A percentile compares a stretch with the other conserved stretches of the same genome.
phyloP scores from a whole-genome alignment of 441 rosid species.

The Eruca vesicaria region DNA sequence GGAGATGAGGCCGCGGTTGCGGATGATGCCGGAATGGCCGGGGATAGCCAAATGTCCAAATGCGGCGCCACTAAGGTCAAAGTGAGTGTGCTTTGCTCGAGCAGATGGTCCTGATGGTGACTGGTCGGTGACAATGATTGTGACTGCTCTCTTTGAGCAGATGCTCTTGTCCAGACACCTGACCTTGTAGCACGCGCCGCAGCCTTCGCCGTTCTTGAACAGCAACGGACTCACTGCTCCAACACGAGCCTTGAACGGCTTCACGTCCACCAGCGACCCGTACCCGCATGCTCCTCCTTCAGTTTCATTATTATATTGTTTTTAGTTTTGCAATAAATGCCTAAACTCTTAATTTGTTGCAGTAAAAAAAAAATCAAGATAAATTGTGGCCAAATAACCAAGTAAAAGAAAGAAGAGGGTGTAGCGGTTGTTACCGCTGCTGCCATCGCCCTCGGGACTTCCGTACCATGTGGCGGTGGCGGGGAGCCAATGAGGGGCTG shows the following conservation, averaged over 20 bases:
- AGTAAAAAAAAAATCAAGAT: background rate
- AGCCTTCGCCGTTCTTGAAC: constrained; percentile 83
- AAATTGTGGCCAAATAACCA: background rate
- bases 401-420: background rate
- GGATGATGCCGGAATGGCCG: constrained; percentile 57
- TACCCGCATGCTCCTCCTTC: constrained; percentile 98
- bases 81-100: constrained; percentile 62
- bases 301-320: background rate
- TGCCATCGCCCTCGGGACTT: constrained; percentile 90
- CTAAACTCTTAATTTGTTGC: background rate
- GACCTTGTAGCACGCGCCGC: constrained; percentile 91
- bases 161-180: constrained; percentile 71
- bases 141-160: constrained; percentile 78
- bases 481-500: constrained; percentile 57
- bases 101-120: constrained; percentile 70
- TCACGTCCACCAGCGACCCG: constrained; percentile 85
- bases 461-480: constrained; percentile 99
- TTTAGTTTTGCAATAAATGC: background rate
- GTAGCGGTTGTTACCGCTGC: constrained; percentile 50
- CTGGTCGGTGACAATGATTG: constrained; percentile 87
- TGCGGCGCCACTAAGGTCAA: constrained; percentile 96
- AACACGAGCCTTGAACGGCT: constrained; percentile 82
- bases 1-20: constrained; percentile 77
- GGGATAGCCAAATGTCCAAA: constrained; percentile 83
- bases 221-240: constrained; percentile 87